These are phyloP conservation scores for Ophiostoma himal-ulmi DNA, from an alignment of 2,329 filamentous ascomycete species.

Conservation along the genomic window DNA sequence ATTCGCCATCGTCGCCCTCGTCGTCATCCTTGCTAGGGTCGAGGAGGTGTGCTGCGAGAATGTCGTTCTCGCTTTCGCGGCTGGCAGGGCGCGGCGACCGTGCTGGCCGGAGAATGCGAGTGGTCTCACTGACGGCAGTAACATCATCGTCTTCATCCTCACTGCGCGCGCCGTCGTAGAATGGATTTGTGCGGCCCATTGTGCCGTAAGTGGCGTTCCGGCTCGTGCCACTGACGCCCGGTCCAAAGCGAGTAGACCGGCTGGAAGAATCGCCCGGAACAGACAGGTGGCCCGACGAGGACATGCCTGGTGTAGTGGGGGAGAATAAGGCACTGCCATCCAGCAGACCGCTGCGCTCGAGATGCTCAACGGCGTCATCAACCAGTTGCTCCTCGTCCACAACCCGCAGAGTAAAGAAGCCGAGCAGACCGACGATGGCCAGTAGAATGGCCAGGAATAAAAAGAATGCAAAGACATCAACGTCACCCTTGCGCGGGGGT, in stretches of 20 bases:
- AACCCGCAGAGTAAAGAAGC: slow-evolving; percentile 67
- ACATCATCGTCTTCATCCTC: slow-evolving; percentile 22
- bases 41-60: slow-evolving; percentile 19
- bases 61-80: slow-evolving; percentile 21
- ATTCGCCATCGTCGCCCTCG: slow-evolving; percentile 17
- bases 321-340: slow-evolving; percentile 68
- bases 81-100: not conserved
- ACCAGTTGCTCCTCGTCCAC: slow-evolving; percentile 84
- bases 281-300: not conserved
- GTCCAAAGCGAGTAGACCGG: slow-evolving; percentile 22
- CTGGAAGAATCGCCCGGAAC: not conserved
- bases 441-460: slow-evolving; percentile 74
- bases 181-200: slow-evolving; percentile 22
- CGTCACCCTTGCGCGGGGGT: slow-evolving; percentile 45
- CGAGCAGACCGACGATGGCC: slow-evolving; percentile 63
- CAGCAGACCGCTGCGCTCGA: slow-evolving; percentile 82
- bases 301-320: slow-evolving; percentile 38
- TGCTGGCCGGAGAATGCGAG: slow-evolving; percentile 11
- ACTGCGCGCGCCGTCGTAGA: slow-evolving; percentile 16
- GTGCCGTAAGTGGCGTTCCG: slow-evolving; percentile 22
- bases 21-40: slow-evolving; percentile 26
- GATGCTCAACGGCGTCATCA: slow-evolving; percentile 79
- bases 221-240: slow-evolving; percentile 17
- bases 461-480: slow-evolving; percentile 81
- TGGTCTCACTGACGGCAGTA: slow-evolving; percentile 16